Percentiles rank a stretch among this genome's conserved stretches.
These are phyloP conservation scores for Ophiosphaerella herpotricha DNA, from an alignment of 2,329 filamentous ascomycete species.

Conservation along the genomic window DNA sequence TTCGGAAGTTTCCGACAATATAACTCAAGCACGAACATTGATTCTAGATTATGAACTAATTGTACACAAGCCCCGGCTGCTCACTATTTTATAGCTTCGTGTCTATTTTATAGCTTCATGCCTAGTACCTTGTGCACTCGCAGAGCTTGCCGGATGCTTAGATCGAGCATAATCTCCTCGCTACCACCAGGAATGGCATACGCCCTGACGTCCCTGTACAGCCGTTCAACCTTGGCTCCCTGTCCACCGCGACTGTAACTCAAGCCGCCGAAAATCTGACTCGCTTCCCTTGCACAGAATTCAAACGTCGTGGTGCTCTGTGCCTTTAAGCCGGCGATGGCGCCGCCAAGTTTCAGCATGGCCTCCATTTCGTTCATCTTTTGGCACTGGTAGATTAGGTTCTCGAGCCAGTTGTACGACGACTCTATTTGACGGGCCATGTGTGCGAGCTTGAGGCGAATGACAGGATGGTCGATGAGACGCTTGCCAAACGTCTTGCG, in stretches of 20 bases:
- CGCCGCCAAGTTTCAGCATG: slow-evolving; percentile 92
- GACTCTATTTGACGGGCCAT: slow-evolving; percentile 99
- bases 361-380: slow-evolving; percentile 93
- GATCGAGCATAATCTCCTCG: slow-evolving; percentile 98
- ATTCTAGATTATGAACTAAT: neutral
- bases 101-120: slow-evolving; percentile 5
- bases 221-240: slow-evolving; percentile 89
- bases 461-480: slow-evolving; percentile 95
- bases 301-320: slow-evolving; percentile 94
- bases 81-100: slow-evolving; percentile 3
- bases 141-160: slow-evolving; percentile 89
- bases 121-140: slow-evolving; percentile 7
- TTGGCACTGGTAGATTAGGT: slow-evolving; percentile 88
- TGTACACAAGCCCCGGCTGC: neutral
- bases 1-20: too few relatives aligned
- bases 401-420: slow-evolving; percentile 96
- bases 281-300: slow-evolving; percentile 94
- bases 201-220: slow-evolving; percentile 93
- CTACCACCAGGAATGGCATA: slow-evolving; percentile 93
- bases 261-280: slow-evolving; percentile 95
- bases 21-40: neutral
- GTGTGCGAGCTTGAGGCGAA: slow-evolving; percentile 95
- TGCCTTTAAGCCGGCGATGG: slow-evolving; percentile 92
- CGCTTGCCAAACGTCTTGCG: slow-evolving; percentile 95
- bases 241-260: slow-evolving; percentile 92